Evolutionary conservation across 257 asterid genomes (phyloP), one percentile per base, ranked within the genome.

Genomic region (Schizonepeta tenuifolia): DNA sequence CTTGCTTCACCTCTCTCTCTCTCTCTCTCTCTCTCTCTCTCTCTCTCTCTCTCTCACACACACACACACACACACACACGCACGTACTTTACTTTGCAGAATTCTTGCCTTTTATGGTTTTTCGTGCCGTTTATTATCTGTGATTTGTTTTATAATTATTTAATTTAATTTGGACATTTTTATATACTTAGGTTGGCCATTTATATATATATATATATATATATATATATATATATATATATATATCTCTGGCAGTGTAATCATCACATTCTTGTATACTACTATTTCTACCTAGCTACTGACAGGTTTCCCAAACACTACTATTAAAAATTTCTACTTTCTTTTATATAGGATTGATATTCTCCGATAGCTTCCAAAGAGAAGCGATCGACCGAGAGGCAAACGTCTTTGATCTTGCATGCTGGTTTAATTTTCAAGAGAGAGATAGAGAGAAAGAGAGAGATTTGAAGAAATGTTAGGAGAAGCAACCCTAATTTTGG

Each of bases 221-320:
- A n/a, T n/a, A n/a, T n/a, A n/a, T n/a, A n/a, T n/a, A n/a, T n/a
- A n/a, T n/a, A n/a, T n/a, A n/a, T 24, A 24, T 24, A 24, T 24
- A 24, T 24, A 24, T 24, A 24, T 24, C 26, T 24, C 79, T 54
- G 78, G 70, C 64, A 76, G 36, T 53, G 69, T 70, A 82, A 89
- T 82, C 84, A 88, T 86, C 75, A 77, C 69, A 66, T 65, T 65
- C 54, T 64, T 73, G 74, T 73, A 75, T 77, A 40, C 51, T 77
- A 40, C 51, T 28, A 15, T 28, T 28, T 80, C 77, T 69, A 78
- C 81, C 77, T n/a, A n/a, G n/a, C n/a, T 47, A 74, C 71, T 75
- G 70, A 68, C 78, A 71, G 63, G 64, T 78, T 64, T 65, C 49
- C 61, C 72, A 50, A 46, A 66, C 43, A 51, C 72, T 26, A 44